A percentile compares a stretch with the other conserved stretches of the same genome.
phyloP scores from a whole-genome alignment of 75 land plant genomes.

The Pinus tabuliformis region DNA sequence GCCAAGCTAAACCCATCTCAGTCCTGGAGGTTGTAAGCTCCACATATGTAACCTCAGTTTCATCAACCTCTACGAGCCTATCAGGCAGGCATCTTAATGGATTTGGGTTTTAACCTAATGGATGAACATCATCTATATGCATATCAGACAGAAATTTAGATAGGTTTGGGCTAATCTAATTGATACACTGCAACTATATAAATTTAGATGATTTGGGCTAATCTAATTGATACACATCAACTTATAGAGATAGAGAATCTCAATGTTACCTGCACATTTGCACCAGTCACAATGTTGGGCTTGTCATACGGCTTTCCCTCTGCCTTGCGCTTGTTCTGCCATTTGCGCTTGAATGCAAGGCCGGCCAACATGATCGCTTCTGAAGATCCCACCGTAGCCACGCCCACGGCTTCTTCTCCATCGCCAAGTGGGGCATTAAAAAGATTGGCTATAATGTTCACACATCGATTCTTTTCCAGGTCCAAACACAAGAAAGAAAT shows the following conservation, averaged over 20 bases:
- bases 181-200: too few species aligned
- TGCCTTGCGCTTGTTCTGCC: constrained; percentile 58
- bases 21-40: too few species aligned
- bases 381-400: constrained; percentile 57
- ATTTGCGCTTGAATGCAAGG: constrained; percentile 59
- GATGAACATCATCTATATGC: too few species aligned
- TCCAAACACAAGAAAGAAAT: neutral
- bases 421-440: constrained; percentile 54
- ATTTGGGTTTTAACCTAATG: too few species aligned
- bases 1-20: too few species aligned
- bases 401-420: constrained; percentile 44
- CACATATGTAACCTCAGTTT: too few species aligned
- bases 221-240: too few species aligned
- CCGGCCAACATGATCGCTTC: constrained; percentile 77
- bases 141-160: too few species aligned
- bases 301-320: constrained; percentile 58
- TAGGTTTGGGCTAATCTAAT: too few species aligned
- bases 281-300: constrained; percentile 63
- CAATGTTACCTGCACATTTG: constrained; percentile 51
- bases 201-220: too few species aligned
- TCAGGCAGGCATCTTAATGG: too few species aligned
- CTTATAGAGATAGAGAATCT: neutral
- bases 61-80: too few species aligned
- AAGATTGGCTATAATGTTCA: constrained; percentile 67
- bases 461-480: constrained; percentile 53